A percentile compares a stretch with the other conserved stretches of the same genome.
These are phyloP conservation scores for Pythium coloratum DNA, from an alignment of 352 stramenopile genomes.

Conservation along the genomic window DNA sequence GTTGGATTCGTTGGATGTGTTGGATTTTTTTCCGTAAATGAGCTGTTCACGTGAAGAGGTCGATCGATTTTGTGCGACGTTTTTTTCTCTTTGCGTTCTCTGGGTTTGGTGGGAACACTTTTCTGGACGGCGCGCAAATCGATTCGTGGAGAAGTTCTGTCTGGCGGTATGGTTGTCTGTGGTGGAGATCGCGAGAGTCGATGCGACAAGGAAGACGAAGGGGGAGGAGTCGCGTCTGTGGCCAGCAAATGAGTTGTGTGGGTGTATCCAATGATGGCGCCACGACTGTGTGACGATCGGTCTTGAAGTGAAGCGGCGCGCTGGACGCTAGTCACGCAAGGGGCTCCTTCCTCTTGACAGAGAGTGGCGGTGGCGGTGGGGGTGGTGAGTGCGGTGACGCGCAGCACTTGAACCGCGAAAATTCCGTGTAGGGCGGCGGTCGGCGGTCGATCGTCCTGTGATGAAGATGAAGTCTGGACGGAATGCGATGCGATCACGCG, in stretches of 20 bases:
- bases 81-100: background rate
- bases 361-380: background rate
- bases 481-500: background rate
- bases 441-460: background rate
- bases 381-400: background rate
- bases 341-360: background rate
- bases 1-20: background rate
- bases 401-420: background rate
- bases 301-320: background rate
- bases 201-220: background rate
- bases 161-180: background rate
- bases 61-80: too few species aligned
- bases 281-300: too few species aligned
- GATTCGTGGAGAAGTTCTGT: background rate
- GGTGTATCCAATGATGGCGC: background rate
- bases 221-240: background rate
- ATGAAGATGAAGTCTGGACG: background rate
- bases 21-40: too few species aligned
- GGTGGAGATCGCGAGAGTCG: background rate
- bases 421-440: background rate
- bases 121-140: background rate
- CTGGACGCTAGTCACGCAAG: background rate
- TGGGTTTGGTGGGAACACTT: background rate
- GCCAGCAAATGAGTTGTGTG: background rate
- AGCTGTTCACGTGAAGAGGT: background rate